Conservation (phyloP, 2,329 filamentous ascomycete species). For the Akanthomyces uredinophilus region DNA sequence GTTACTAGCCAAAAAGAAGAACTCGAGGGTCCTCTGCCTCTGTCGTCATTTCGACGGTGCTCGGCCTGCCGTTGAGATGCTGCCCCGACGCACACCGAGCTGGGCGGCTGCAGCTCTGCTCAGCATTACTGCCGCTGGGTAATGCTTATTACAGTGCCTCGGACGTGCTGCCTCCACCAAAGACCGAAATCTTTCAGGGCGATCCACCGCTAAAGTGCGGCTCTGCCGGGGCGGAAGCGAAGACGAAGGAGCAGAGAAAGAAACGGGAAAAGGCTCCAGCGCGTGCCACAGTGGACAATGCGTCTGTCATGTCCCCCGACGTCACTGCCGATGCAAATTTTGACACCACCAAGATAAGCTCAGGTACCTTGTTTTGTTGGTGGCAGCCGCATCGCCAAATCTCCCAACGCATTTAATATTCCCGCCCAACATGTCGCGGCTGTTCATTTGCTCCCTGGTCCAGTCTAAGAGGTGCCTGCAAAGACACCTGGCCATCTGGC, state of each 20-base stretch:
- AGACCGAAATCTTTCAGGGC: too few relatives aligned
- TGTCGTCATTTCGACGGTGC: background rate
- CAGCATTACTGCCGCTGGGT: background rate
- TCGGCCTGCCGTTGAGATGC: background rate
- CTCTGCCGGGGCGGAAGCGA: background rate
- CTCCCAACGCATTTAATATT: slow-evolving; percentile 12
- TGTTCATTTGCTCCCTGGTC: background rate
- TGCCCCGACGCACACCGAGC: background rate
- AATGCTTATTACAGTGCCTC: background rate
- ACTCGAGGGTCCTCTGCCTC: background rate
- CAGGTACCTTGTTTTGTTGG: background rate
- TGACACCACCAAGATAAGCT: background rate
- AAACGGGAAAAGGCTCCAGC: background rate
- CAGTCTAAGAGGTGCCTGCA: background rate
- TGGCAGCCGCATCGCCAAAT: background rate
- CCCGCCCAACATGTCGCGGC: background rate
- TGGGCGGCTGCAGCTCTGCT: background rate
- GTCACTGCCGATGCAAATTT: slow-evolving; percentile 10
- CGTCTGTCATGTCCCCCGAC: background rate
- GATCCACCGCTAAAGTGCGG: background rate
- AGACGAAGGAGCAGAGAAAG: background rate
- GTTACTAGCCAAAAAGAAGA: background rate
- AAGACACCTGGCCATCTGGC: background rate
- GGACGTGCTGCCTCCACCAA: background rate
- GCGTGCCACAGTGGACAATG: background rate